Base-by-base conservation (phyloP, 1,284 basidiomycete genomes). In the Fomitiporia mediterranea region DNA sequence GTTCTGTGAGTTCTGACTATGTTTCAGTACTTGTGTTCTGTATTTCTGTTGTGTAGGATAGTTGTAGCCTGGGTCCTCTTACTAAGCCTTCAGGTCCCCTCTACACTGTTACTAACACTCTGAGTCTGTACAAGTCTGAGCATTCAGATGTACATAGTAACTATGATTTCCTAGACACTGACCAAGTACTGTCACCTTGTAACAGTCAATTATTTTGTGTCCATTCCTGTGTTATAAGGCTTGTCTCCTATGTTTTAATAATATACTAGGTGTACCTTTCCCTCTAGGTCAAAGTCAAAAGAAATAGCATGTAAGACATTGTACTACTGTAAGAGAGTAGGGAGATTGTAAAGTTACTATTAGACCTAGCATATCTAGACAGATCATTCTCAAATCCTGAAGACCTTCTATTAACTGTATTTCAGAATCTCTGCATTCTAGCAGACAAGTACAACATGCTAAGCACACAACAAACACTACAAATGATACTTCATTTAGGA, bases 331-430 rank as follows among this genome's bases (percentile, higher is more conserved):
- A 51, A 5, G 58, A 59, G 34, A 21, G 40, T 2, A 37, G 11
- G 11, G 21, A 47, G 11, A 32, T 48, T 2, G 11, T 59, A 15
- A 32, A 27, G 15, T 34, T 37, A 2, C 28, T 59, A 1, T 37
- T 59, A 25, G 49, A 56, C 32, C 11, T 56, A n/a, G 25, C 53
- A 19, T 59, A 59, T 42, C 58, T 54, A 7, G 17, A 44, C 44
- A 38, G 19, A 15, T 23, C 27, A 11, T 43, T 17, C 40, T 32
- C 46, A 15, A 28, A 15, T 17, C 2, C 25, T 34, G 15, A 15
- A 9, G 11, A 7, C 5, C 37, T 37, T 8, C 21, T 53, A n/a
- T 37, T 35, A 21, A 17, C 28, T 6, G 11, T 48, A 15, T 27
- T 34, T n/a, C 23, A 17, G 17, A 27, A 48, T 9, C 23, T 32